Base-by-base conservation (phyloP, 2,329 filamentous ascomycete genomes). In the Alternaria consortialis region DNA sequence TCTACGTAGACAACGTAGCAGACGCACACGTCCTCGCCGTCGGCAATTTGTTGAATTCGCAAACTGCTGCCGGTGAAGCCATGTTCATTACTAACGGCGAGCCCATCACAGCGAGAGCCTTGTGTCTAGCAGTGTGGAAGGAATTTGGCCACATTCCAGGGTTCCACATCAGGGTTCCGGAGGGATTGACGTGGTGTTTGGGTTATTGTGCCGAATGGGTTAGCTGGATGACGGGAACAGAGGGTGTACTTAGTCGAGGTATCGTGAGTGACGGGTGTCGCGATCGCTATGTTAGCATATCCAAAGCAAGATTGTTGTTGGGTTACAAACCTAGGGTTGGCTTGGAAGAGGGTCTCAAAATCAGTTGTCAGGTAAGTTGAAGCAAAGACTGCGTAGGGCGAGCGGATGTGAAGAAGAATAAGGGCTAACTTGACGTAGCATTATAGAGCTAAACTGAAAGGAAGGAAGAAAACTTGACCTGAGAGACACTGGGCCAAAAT, bases 81-180 rank as follows among this genome's bases (percentile, higher is more conserved):
- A 94, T 98, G 82, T 89, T 97, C 81, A 87, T 98, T 74, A 95
- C 93, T 59, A 98, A 98, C 78, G 92, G 93, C 79, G 84, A 88
- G 69, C 94, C 94, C 5, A 84, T 96, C 20, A 94, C 94, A 77
- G 96, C 97, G 80, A 96, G 95, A 88, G 93, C 97, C 79, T 91
- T 96, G 75, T 88, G 91, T 60, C 86, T 92, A 40, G 88, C 89
- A 39, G 85, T 97, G 47, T 98, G 92, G 92, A 84, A 82, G 8
- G 74, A 82, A 31, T 88, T 88, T 67, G 85, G 81, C 0, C 84
- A 86, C 67, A 79, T 84, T 27, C 86, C 86, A 5, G 69, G 70
- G 0, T 85, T 80, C 52, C 71, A 84, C 47, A 59, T 88, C 7
- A 75, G 70, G 31, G 81, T 88, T 13, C 85, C 86, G 0, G 71